Evolutionary conservation across 805 yeast species (phyloP).

Genomic region (Jamesozyma piceae): DNA sequence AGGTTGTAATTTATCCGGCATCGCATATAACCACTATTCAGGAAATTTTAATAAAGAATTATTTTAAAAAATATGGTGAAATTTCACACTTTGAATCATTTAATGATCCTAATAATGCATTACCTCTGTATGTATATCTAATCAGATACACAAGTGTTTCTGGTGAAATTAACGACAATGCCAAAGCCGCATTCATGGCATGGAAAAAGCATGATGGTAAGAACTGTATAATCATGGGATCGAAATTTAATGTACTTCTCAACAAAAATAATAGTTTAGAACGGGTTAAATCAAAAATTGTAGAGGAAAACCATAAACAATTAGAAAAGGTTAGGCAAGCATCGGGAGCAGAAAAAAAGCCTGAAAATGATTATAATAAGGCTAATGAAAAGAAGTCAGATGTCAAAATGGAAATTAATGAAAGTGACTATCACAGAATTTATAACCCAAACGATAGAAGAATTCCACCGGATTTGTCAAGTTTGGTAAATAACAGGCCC

Average conservation of each 20-base stretch:
- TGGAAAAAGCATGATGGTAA: conserved; percentile 33
- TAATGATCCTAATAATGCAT: conserved; percentile 66
- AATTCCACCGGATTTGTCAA: conserved; percentile 42
- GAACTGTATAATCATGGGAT: conserved; percentile 42
- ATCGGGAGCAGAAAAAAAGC: conserved; percentile 5
- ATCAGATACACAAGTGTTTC: conserved; percentile 50
- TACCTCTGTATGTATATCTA: conserved; percentile 64
- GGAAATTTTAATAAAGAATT: conserved; percentile 34
- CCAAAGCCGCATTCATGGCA: conserved; percentile 39
- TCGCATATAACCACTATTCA: conserved; percentile 10
- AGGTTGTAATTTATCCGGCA: conserved; percentile 57
- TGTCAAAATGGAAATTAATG: not conserved
- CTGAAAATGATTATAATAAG: not conserved
- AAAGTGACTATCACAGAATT: conserved; percentile 7
- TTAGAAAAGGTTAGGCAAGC: conserved; percentile 8
- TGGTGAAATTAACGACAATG: conserved; percentile 42
- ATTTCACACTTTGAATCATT: conserved; percentile 49
- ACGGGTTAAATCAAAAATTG: conserved; percentile 25
- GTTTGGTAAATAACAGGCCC: conserved; percentile 47
- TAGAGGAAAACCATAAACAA: conserved; percentile 26
- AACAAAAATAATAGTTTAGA: conserved; percentile 36
- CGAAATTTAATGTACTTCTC: conserved; percentile 41
- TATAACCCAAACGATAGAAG: conserved; percentile 8
- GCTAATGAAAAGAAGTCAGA: not conserved
- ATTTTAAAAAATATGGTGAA: conserved; percentile 54